Evolutionary conservation across 75 land plant species (phyloP).

Genomic region (Picea glauca): DNA sequence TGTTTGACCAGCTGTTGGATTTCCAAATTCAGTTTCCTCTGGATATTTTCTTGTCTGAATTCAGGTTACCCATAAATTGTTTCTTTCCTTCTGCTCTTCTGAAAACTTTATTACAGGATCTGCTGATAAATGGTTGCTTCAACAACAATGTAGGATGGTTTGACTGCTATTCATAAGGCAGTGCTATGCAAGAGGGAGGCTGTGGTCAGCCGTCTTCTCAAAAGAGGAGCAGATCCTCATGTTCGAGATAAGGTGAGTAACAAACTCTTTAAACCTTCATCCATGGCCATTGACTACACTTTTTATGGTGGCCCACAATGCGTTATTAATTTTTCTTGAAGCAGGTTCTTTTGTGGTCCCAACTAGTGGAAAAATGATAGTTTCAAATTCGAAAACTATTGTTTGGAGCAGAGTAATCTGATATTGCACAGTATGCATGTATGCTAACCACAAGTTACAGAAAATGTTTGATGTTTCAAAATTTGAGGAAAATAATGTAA

Average conservation of each 20-base stretch:
- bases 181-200: conserved; percentile 78
- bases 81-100: not conserved
- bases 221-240: conserved; percentile 72
- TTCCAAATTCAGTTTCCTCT: not conserved
- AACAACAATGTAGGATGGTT: conserved; percentile 50
- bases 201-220: conserved; percentile 68
- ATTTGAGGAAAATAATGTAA: too few relatives aligned
- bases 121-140: not conserved
- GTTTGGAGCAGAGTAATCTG: too few relatives aligned
- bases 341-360: not conserved
- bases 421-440: too few relatives aligned
- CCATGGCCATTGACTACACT: not conserved
- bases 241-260: conserved; percentile 55
- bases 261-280: not conserved
- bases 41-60: not conserved
- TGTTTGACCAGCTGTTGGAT: not conserved
- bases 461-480: too few relatives aligned
- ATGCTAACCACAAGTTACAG: too few relatives aligned
- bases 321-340: not conserved
- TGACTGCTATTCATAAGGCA: conserved; percentile 69
- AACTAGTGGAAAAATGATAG: not conserved
- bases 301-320: not conserved
- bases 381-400: too few relatives aligned
- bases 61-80: not conserved
- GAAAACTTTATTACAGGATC: not conserved